Conservation (phyloP, 768 basidiomycete genomes). For the Sutorius australiensis region DNA sequence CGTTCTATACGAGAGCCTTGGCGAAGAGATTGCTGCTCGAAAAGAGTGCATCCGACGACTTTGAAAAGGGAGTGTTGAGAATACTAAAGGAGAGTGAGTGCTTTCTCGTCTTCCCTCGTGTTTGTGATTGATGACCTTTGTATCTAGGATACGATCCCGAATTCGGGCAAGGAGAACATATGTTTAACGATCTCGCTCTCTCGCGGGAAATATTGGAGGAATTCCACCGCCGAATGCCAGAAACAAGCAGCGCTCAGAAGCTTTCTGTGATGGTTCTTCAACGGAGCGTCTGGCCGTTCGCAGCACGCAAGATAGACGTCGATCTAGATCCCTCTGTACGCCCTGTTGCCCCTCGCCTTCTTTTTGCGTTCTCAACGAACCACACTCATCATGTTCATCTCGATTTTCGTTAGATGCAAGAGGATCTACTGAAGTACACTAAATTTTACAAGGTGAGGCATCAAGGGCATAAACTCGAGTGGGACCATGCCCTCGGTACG, state of each 20-base stretch:
- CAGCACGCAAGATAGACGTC: slow-evolving; percentile 45
- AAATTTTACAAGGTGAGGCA: slow-evolving; percentile 79
- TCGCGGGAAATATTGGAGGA: slow-evolving; percentile 71
- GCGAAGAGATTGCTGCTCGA: slow-evolving; percentile 86
- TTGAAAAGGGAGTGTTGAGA: slow-evolving; percentile 80
- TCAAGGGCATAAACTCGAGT: slow-evolving; percentile 69
- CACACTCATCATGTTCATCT: background rate
- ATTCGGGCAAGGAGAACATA: slow-evolving; percentile 89
- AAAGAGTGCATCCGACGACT: slow-evolving; percentile 81
- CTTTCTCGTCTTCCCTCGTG: background rate
- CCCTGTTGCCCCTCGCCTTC: background rate
- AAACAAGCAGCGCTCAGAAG: slow-evolving; percentile 41
- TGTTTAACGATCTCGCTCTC: slow-evolving; percentile 88
- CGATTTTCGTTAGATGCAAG: slow-evolving; percentile 57
- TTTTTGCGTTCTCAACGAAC: slow-evolving; percentile 7
- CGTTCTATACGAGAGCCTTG: slow-evolving; percentile 84
- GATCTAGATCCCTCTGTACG: slow-evolving; percentile 54
- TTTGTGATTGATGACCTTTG: slow-evolving; percentile 12
- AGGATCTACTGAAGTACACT: slow-evolving; percentile 57
- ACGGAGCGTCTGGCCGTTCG: slow-evolving; percentile 85
- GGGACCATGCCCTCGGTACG: slow-evolving; percentile 86
- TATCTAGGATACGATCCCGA: slow-evolving; percentile 86
- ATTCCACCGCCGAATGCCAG: slow-evolving; percentile 48
- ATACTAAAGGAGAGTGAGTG: slow-evolving; percentile 77
- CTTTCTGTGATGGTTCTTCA: slow-evolving; percentile 82